These are phyloP conservation scores for Colletotrichum sp. DNA, from an alignment of 2,329 filamentous ascomycete genomes.

Conservation along the genomic window DNA sequence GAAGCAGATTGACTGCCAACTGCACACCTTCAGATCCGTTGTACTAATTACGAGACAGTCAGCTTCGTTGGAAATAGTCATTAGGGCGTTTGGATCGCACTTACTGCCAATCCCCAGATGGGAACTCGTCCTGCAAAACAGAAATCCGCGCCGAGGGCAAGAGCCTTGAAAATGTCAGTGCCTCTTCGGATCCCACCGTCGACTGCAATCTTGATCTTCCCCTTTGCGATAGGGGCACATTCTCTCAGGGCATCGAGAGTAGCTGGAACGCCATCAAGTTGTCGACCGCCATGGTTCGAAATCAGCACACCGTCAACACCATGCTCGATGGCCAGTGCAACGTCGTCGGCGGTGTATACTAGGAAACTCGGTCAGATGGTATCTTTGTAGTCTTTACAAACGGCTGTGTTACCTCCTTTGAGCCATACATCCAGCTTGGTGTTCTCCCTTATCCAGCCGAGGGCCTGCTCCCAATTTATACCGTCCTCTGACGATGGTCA, in stretches of 20 bases:
- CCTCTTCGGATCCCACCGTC: neutral
- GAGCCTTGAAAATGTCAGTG: neutral
- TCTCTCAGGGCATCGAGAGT: neutral
- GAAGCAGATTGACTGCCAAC: neutral
- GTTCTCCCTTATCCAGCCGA: neutral
- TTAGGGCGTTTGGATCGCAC: rapidly evolving
- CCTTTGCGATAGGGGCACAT: neutral
- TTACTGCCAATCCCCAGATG: neutral
- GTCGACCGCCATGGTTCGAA: neutral
- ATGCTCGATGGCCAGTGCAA: neutral
- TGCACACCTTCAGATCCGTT: neutral
- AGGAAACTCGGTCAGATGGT: neutral
- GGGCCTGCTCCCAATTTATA: neutral
- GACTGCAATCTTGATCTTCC: neutral
- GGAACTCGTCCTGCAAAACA: neutral
- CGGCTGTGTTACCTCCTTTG: neutral
- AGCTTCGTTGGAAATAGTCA: neutral
- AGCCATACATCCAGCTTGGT: neutral
- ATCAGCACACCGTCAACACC: neutral
- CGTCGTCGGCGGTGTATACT: neutral
- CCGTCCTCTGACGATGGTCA: neutral
- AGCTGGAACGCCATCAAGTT: neutral
- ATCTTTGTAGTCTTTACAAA: neutral
- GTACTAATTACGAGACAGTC: neutral
- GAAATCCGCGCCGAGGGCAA: neutral